Evolutionary conservation across 1,284 basidiomycete genomes (phyloP), one percentile per base, ranked within the genome.

Genomic region (Boletus sp.): DNA sequence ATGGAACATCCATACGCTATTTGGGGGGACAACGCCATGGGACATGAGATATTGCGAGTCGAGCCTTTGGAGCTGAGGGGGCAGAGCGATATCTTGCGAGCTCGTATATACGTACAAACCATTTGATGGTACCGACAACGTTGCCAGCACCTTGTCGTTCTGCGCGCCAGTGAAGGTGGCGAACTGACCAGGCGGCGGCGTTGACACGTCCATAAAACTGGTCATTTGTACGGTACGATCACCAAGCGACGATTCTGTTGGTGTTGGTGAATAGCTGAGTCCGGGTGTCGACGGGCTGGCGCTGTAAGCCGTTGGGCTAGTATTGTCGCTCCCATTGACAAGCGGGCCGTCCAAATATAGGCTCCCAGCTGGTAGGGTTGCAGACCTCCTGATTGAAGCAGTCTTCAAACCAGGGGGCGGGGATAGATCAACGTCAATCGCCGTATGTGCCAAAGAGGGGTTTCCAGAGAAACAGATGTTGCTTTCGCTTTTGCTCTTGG

Each of bases 171-270:
- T 29, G 14, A 58, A 60, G 49, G 57, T 44, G 53, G 59, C 55
- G 59, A 59, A 65, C 65, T 60, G 58, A 57, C 53, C 53, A n/a
- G 57, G 55, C 25, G 58, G 55, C 42, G 58, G 63, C 30, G 58
- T 68, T 17, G 55, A 57, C 22, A 70, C 62, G 47, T 80, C 78
- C 54, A 72, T 63, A 45, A 78, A 78, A 0, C 61, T 69, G 8
- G 71, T 61, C 74, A 80, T 75, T 52, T 80, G 79, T 17, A 80
- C 67, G 0, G 77, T 81, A 16, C 71, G 71, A 53, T 80, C 77
- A 26, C 75, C 76, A 37, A 69, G 58, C 3, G 76, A 77, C 0
- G 75, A 80, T 47, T 77, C 78, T 2, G 77, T 79, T 2, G 77
- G 73, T 0, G 76, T 73, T 0, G 80, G 80, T 1, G 80, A 81